Base-by-base conservation (phyloP, 768 basidiomycete species). In the Tubosaeta sp. region DNA sequence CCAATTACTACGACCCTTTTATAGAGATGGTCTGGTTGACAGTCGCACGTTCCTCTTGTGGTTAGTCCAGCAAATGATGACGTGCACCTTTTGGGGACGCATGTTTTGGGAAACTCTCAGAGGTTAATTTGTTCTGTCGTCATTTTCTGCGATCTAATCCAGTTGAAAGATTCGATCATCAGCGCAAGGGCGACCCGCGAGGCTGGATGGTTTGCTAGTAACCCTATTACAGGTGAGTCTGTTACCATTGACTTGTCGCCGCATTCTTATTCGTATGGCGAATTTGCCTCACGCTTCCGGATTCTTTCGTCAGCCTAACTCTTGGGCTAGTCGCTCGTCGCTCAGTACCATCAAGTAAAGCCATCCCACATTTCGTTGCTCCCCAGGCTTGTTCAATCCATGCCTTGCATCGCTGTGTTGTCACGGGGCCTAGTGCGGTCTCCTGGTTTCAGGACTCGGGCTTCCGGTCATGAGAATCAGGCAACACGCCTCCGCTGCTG, bases 1-100 rank as follows among this genome's bases (percentile, higher is more conserved):
- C 5, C 79, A 78, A 58, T 72, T 93, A 5, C 69, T 92, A 38
- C 82, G 86, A 25, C 80, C 83, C 3, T 90, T 91, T 66, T 91
- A 90, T 64, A 74, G 80, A 0, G 90, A 93, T 65, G 86, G 88
- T 25, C 74, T 93, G 14, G 85, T 93, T 13, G 90, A 92, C 58
- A 83, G 83, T 58, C 77, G 78, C 35, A 84, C 86, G 0, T 90
- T 91, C 67, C 76, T 92, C 7, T 70, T 76, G 14, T 92, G 90
- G 90, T 72, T 92, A 26, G 84, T 88, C 19, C 82, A 86, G 51
- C 87, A 91, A 62, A 83, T 88, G 80, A 63, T 67, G n/a, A 75
- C 73, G 4, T 90, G 85, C 62, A 92, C 87, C 84, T 3, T 81
- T 92, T 54, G 76, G 81, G 0, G 86, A 90, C n/a, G 82, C 84